Evolutionary conservation across 441 rosid genomes (phyloP).

Genomic region (Breynia disticha): DNA sequence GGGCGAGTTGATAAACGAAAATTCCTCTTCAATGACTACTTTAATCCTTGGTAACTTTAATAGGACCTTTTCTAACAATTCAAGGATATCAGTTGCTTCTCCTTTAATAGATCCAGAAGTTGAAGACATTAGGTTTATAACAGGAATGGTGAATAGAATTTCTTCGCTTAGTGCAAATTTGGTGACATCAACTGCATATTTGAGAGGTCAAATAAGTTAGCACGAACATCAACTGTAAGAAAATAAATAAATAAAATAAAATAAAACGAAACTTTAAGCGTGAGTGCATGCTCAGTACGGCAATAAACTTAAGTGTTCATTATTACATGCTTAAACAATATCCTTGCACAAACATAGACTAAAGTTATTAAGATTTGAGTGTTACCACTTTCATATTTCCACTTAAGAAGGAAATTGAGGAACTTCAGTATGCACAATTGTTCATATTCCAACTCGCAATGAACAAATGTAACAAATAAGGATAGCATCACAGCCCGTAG

Average conservation of each 20-base stretch:
- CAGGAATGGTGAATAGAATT: slow-evolving; percentile 64
- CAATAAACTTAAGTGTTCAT: too few species aligned
- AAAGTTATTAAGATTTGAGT: slow-evolving; percentile 14
- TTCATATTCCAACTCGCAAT: slow-evolving; percentile 75
- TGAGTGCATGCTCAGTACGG: too few species aligned
- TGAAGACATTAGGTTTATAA: slow-evolving; percentile 67
- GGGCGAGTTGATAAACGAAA: slow-evolving; percentile 40
- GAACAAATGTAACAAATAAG: slow-evolving; percentile 43
- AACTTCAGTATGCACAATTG: slow-evolving; percentile 62
- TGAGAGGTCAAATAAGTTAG: slow-evolving; percentile 20
- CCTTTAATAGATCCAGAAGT: slow-evolving; percentile 74
- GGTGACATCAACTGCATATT: slow-evolving; percentile 23
- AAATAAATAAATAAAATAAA: neutral
- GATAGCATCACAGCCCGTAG: slow-evolving; percentile 45
- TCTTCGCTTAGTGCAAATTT: slow-evolving; percentile 41
- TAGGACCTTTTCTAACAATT: slow-evolving; percentile 49
- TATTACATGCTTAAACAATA: too few species aligned
- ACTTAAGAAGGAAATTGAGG: slow-evolving; percentile 49
- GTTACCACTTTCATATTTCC: slow-evolving; percentile 68
- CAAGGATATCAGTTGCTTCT: slow-evolving; percentile 64
- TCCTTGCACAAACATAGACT: neutral
- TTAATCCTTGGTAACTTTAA: slow-evolving; percentile 42
- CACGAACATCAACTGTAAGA: too few species aligned
- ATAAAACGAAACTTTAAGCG: neutral
- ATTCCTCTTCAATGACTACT: slow-evolving; percentile 24